Percentiles rank a stretch among this genome's conserved stretches.
These are phyloP conservation scores for Setaria italica DNA, from an alignment of 202 grass and related monocot species.

Conservation along the genomic window DNA sequence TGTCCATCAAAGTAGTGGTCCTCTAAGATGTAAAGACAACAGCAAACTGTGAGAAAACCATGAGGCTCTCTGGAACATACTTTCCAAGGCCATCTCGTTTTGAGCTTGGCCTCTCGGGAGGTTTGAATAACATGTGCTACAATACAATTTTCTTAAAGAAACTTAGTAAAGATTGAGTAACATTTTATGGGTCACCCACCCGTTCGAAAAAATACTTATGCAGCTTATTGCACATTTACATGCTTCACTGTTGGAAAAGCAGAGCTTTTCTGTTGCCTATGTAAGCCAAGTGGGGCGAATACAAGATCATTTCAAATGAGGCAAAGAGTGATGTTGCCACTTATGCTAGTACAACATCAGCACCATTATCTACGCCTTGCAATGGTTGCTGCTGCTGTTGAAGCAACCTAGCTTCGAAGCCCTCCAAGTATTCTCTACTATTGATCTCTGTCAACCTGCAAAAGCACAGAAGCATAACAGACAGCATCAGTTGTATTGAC, in stretches of 20 bases:
- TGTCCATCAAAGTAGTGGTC: neutral
- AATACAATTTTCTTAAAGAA: neutral
- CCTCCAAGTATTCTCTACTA: conserved; percentile 89
- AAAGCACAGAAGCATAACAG: neutral
- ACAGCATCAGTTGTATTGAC: neutral
- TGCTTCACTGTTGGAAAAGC: conserved; percentile 16
- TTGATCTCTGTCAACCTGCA: conserved; percentile 93
- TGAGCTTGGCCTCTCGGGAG: neutral
- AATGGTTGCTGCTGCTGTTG: conserved; percentile 45
- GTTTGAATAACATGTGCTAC: neutral
- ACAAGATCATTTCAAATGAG: conserved; percentile 1
- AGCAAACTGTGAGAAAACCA: neutral
- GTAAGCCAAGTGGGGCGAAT: neutral
- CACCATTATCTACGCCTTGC: conserved; percentile 48
- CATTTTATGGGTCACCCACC: conserved; percentile 8
- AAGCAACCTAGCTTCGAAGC: conserved; percentile 65
- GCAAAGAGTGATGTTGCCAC: neutral
- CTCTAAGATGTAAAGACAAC: neutral
- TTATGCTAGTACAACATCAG: conserved; percentile 49
- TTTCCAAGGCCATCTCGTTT: neutral
- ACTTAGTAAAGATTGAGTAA: neutral
- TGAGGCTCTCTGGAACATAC: too few species aligned
- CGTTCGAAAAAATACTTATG: neutral
- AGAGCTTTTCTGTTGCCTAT: neutral
- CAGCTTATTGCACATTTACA: conserved; percentile 49